Percentiles rank a stretch among this genome's conserved stretches.
Conservation (phyloP, 2,329 filamentous ascomycete species). For the Sclerotinia trifoliorum region DNA sequence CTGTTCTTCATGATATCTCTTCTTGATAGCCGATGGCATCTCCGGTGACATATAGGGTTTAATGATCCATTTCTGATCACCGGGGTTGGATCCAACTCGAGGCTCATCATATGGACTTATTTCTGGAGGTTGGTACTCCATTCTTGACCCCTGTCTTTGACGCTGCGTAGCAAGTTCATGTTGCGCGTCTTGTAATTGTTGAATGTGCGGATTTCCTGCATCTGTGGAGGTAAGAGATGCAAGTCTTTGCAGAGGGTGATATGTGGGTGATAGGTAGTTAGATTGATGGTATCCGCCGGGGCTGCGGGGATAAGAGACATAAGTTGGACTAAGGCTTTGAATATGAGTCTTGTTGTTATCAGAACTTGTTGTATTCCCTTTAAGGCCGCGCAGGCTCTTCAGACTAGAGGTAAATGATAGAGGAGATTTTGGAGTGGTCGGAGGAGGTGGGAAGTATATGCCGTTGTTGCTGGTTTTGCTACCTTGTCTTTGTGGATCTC, state of each 20-base stretch:
- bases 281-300: background rate
- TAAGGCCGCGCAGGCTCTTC: background rate
- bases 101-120: background rate
- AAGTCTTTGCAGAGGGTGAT: background rate
- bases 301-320: background rate
- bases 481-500: background rate
- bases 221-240: slow-evolving; percentile 12
- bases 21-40: slow-evolving; percentile 2
- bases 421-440: slow-evolving; percentile 15
- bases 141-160: background rate
- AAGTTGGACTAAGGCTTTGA: background rate
- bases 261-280: background rate
- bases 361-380: background rate
- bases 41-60: slow-evolving; percentile 13
- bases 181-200: slow-evolving; percentile 7
- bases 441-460: slow-evolving; percentile 16
- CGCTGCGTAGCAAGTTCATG: slow-evolving; percentile 13
- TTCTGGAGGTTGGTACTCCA: slow-evolving; percentile 1
- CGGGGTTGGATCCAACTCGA: background rate
- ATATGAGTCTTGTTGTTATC: background rate
- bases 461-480: background rate
- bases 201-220: slow-evolving; percentile 9
- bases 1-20: slow-evolving; percentile 2
- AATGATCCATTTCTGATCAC: slow-evolving; percentile 11
- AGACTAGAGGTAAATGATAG: slow-evolving; percentile 6